These are phyloP conservation scores for Macroventuria anomochaeta DNA, from an alignment of 2,329 filamentous ascomycete species.

Conservation along the genomic window DNA sequence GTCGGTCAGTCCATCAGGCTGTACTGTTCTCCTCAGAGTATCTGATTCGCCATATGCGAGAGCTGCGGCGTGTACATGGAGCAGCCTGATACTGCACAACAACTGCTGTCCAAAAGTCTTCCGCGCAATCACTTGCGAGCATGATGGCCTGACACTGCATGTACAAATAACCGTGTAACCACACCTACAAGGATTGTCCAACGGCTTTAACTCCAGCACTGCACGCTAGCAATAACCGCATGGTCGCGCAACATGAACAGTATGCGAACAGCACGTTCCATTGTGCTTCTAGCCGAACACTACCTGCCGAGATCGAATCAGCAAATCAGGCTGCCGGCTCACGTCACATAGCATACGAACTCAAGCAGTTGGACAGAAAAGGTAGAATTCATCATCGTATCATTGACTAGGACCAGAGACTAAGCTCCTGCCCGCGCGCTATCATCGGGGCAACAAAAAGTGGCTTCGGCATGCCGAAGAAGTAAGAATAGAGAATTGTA, in stretches of 20 bases:
- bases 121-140: neutral
- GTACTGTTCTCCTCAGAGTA: neutral
- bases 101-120: neutral
- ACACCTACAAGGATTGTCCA: neutral
- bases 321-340: neutral
- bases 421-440: slow-evolving; percentile 5
- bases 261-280: slow-evolving; percentile 19
- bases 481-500: neutral
- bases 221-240: slow-evolving; percentile 11
- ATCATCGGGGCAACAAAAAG: neutral
- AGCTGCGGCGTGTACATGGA: no score
- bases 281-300: slow-evolving; percentile 4
- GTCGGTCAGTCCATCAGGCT: neutral
- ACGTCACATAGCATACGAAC: slow-evolving; percentile 4
- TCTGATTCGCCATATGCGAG: neutral
- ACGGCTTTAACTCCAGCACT: slow-evolving; percentile 1
- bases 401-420: neutral
- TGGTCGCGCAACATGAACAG: slow-evolving; percentile 17
- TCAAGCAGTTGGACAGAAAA: neutral
- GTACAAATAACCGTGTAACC: neutral
- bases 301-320: neutral
- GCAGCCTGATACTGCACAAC: neutral
- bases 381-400: slow-evolving; percentile 4
- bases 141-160: neutral
- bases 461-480: slow-evolving; percentile 13